Evolutionary conservation across 2,329 filamentous ascomycete species (phyloP).

Genomic region (Phialophora macrospora): DNA sequence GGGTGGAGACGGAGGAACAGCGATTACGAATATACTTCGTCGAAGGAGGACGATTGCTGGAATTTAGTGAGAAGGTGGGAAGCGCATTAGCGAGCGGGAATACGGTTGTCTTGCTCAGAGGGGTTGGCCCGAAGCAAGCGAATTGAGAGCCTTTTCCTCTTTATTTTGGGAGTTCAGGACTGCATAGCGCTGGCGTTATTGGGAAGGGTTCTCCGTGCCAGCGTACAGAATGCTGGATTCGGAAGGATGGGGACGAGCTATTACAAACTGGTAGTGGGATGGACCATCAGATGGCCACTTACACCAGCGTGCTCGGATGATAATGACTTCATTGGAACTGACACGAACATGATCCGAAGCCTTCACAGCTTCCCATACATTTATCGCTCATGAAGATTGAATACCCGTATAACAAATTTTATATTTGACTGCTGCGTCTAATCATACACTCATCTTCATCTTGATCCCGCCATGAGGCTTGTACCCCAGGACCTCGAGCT

Average conservation of each 20-base stretch:
- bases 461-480: conserved; percentile 87
- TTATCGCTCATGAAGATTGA: not conserved
- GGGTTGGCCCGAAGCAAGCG: conserved; percentile 71
- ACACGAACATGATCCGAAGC: not conserved
- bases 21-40: conserved; percentile 90
- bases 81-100: conserved; percentile 76
- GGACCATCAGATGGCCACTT: too few species aligned
- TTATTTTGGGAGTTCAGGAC: not conserved
- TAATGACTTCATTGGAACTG: too few species aligned
- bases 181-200: conserved; percentile 31
- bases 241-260: not conserved
- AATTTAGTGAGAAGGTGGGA: conserved; percentile 86
- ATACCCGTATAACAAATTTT: not conserved
- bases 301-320: not conserved
- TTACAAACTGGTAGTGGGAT: not conserved
- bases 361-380: not conserved
- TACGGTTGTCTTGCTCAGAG: conserved; percentile 84
- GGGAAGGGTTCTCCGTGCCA: not conserved
- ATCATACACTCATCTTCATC: conserved; percentile 97
- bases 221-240: not conserved
- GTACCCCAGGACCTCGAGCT: conserved; percentile 87
- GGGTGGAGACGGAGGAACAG: conserved; percentile 61
- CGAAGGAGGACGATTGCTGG: conserved; percentile 81
- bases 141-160: conserved; percentile 1
- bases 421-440: not conserved